These are phyloP conservation scores for Alternaria consortialis DNA, from an alignment of 2,329 filamentous ascomycete genomes.

Conservation along the genomic window DNA sequence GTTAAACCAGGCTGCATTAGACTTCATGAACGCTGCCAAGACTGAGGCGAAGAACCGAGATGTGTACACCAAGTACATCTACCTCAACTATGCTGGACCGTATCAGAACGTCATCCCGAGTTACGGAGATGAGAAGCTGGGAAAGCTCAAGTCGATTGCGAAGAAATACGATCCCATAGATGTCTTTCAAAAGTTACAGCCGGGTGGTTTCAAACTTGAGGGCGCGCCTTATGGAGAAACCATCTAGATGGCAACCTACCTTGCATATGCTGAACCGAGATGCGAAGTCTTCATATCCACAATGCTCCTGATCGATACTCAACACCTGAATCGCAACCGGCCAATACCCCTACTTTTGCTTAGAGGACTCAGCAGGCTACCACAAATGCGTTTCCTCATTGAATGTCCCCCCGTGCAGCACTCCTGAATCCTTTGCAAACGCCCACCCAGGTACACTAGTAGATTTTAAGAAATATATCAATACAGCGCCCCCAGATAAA, in stretches of 20 bases:
- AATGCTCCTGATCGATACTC: background rate
- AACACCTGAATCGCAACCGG: background rate
- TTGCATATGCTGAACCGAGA: background rate
- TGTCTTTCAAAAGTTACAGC: conserved; percentile 34
- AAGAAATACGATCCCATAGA: conserved; percentile 31
- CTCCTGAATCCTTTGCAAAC: background rate
- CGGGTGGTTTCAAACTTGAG: conserved; percentile 32
- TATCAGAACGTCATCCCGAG: conserved; percentile 54
- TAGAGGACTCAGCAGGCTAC: background rate
- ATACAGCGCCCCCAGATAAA: background rate
- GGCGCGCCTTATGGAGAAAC: conserved; percentile 23
- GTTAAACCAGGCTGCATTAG: conserved; percentile 18
- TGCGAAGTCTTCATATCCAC: background rate
- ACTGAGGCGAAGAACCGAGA: conserved; percentile 23
- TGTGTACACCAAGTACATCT: conserved; percentile 46
- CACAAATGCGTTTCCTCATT: background rate
- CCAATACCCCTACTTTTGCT: background rate
- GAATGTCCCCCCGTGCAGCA: background rate
- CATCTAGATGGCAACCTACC: background rate
- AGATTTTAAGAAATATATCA: background rate
- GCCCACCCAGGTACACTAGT: background rate
- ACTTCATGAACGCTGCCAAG: conserved; percentile 22
- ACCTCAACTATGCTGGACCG: conserved; percentile 59
- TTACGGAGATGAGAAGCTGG: conserved; percentile 53
- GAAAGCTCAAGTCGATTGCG: conserved; percentile 28